Conservation (phyloP, 2,329 filamentous ascomycete species). For the Fusarium poae region DNA sequence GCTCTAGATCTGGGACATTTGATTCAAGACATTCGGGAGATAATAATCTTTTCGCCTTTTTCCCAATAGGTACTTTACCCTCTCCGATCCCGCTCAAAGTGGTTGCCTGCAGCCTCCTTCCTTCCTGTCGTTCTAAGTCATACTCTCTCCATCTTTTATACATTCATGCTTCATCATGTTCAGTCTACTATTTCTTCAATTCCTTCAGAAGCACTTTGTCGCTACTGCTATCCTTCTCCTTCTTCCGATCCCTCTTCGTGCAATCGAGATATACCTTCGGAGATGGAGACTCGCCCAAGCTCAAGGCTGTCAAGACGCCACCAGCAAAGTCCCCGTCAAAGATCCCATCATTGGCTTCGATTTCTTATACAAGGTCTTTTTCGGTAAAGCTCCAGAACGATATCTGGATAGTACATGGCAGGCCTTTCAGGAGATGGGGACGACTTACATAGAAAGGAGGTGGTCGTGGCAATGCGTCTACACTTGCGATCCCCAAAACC, state of each 20-base stretch:
- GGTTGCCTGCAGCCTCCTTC: conserved; percentile 25
- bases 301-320: conserved; percentile 44
- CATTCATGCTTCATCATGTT: conserved; percentile 33
- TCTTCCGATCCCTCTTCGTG: conserved; percentile 30
- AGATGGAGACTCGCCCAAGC: conserved; percentile 37
- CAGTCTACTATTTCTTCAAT: conserved; percentile 24
- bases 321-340: conserved; percentile 45
- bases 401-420: conserved; percentile 50
- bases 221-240: conserved; percentile 38
- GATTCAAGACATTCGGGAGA: conserved; percentile 46
- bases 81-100: conserved; percentile 31
- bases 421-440: conserved; percentile 49
- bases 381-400: conserved; percentile 43
- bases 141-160: neutral
- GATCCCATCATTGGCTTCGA: conserved; percentile 54
- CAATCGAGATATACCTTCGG: conserved; percentile 29
- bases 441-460: conserved; percentile 52
- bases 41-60: conserved; percentile 26
- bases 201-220: conserved; percentile 38
- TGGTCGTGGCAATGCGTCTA: conserved; percentile 54
- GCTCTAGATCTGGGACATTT: conserved; percentile 46
- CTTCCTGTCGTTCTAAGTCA: neutral
- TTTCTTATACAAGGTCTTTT: conserved; percentile 52
- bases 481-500: conserved; percentile 63
- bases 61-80: conserved; percentile 36